Conservation (phyloP, 2,329 filamentous ascomycete species). For the Curvularia hawaiiensis region DNA sequence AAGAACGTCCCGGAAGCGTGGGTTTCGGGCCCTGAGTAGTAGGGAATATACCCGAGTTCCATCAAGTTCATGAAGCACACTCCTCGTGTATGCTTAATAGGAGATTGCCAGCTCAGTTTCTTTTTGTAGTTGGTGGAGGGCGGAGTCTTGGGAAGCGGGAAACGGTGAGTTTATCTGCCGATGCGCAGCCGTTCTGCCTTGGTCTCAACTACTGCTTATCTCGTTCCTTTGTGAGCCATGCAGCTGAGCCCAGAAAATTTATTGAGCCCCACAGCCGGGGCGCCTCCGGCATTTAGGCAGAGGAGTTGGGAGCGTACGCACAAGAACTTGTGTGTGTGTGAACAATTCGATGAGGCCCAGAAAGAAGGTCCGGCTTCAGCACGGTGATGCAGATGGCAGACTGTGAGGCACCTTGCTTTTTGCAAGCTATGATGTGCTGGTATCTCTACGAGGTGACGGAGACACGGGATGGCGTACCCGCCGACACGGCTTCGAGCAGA, state of each 20-base stretch:
- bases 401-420: neutral
- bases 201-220: neutral
- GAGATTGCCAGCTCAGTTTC: neutral
- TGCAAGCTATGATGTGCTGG: neutral
- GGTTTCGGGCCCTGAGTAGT: neutral
- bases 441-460: neutral
- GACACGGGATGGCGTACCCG: neutral
- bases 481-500: neutral
- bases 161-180: neutral
- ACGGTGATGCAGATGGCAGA: neutral
- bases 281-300: neutral
- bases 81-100: neutral
- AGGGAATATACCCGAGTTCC: neutral
- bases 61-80: neutral
- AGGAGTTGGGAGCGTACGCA: neutral
- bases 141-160: neutral
- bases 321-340: neutral
- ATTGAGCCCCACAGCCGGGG: constrained; percentile 1
- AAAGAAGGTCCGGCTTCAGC: neutral
- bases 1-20: neutral
- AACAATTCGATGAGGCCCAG: neutral
- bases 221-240: neutral
- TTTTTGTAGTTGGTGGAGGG: neutral
- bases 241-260: neutral
- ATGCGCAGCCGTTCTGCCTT: neutral